Percentiles rank a stretch among this genome's conserved stretches.
Conservation (phyloP, 306 rosid species). For the Aeschynomene evenia region DNA sequence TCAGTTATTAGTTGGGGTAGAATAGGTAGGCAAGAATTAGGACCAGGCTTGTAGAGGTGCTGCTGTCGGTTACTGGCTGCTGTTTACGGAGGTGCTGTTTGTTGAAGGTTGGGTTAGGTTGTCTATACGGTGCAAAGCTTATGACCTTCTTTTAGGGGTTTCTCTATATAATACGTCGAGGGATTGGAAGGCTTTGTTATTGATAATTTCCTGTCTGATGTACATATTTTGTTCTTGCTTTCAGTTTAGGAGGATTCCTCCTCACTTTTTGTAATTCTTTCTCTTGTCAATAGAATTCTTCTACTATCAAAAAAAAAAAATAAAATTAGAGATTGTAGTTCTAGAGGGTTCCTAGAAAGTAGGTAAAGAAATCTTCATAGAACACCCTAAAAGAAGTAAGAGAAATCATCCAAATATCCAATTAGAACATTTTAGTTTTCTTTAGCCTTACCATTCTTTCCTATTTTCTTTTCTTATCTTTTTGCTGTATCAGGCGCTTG, state of each 20-base stretch:
- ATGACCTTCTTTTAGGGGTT: neutral
- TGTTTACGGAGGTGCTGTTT: neutral
- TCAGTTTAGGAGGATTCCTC: neutral
- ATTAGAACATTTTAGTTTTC: neutral
- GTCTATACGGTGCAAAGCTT: neutral
- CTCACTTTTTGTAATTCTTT: neutral
- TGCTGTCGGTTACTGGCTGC: neutral
- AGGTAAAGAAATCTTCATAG: neutral
- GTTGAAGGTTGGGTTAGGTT: too few relatives aligned
- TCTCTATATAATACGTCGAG: neutral
- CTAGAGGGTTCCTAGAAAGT: neutral
- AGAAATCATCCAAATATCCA: neutral
- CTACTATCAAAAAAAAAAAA: neutral
- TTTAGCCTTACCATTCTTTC: neutral
- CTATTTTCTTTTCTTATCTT: constrained; percentile 26
- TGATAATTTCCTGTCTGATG: neutral
- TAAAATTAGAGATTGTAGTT: neutral
- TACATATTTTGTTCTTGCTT: neutral
- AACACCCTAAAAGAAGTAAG: constrained; percentile 2
- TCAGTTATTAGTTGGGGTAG: too few relatives aligned
- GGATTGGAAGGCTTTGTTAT: neutral
- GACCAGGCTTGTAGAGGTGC: too few relatives aligned
- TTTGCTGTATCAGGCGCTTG: constrained; percentile 66
- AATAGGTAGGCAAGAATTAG: too few relatives aligned
- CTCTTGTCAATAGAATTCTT: neutral